Evolutionary conservation across 78 protist species (phyloP).

Genomic region (Guillardia theta): DNA sequence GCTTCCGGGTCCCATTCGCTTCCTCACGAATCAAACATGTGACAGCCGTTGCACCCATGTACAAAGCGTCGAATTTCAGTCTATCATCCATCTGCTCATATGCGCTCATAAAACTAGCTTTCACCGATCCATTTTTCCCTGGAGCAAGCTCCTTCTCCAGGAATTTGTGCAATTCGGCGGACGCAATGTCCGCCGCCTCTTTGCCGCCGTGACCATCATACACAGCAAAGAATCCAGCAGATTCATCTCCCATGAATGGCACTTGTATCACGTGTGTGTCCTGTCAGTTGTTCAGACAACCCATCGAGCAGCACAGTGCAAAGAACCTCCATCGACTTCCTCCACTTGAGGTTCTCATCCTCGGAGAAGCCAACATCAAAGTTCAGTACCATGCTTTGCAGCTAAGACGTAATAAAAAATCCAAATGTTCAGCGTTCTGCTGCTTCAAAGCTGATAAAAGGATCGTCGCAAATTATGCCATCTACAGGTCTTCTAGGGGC

Average conservation of each 20-base stretch:
- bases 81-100: not conserved
- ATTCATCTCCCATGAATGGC: not conserved
- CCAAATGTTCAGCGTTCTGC: too few species aligned
- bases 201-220: slow-evolving; percentile 54
- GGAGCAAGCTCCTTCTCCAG: not conserved
- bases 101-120: not conserved
- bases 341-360: slow-evolving; percentile 41
- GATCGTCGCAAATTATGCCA: too few species aligned
- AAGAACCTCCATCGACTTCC: slow-evolving; percentile 58
- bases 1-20: not conserved
- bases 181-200: slow-evolving; percentile 33
- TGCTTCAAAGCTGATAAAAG: too few species aligned
- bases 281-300: not conserved
- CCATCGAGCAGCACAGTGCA: not conserved
- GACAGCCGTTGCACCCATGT: slow-evolving; percentile 15
- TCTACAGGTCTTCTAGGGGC: too few species aligned
- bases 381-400: not conserved
- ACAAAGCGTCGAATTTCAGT: not conserved
- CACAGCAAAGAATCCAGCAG: not conserved
- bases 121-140: not conserved
- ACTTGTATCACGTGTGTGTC: not conserved
- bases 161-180: not conserved
- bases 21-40: not conserved
- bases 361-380: slow-evolving; percentile 43
- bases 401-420: too few species aligned